Conservation (phyloP, 768 basidiomycete genomes). For the Lentinula boryana region DNA sequence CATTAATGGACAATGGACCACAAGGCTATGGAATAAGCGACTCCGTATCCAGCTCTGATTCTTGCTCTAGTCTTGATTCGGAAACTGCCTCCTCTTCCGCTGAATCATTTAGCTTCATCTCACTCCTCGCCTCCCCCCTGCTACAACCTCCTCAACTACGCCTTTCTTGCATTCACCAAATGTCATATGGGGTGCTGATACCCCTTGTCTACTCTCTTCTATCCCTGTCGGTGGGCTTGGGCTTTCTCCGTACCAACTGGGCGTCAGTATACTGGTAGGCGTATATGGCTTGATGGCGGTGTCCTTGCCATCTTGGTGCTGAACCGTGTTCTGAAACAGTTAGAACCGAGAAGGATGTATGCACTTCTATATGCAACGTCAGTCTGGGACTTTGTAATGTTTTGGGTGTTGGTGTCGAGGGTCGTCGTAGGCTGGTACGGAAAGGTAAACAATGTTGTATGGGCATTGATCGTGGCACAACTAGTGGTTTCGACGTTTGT, state of each 20-base stretch:
- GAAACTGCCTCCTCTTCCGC: not conserved
- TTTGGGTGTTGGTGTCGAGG: not conserved
- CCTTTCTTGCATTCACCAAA: slow-evolving; percentile 22
- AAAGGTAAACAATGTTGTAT: slow-evolving; percentile 24
- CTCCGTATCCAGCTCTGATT: too few species aligned
- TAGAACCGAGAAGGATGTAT: slow-evolving; percentile 50
- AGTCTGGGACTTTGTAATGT: slow-evolving; percentile 14
- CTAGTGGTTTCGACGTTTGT: slow-evolving; percentile 19
- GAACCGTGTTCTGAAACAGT: slow-evolving; percentile 36
- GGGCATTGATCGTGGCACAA: slow-evolving; percentile 18
- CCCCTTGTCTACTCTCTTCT: slow-evolving; percentile 33
- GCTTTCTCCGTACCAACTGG: slow-evolving; percentile 42
- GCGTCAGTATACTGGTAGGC: slow-evolving; percentile 40
- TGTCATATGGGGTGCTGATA: slow-evolving; percentile 16
- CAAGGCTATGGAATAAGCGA: too few species aligned
- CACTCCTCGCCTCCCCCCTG: not conserved
- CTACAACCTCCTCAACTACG: slow-evolving; percentile 15
- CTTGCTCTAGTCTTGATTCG: too few species aligned
- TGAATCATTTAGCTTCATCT: not conserved
- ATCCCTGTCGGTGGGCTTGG: slow-evolving; percentile 46
- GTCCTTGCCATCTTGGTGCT: slow-evolving; percentile 48
- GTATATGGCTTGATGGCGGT: slow-evolving; percentile 42
- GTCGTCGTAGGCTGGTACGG: slow-evolving; percentile 25
- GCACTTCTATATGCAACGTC: slow-evolving; percentile 13
- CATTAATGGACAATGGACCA: too few species aligned